Conservation (phyloP, 2,329 filamentous ascomycete genomes). For the Fusarium veterinarium region DNA sequence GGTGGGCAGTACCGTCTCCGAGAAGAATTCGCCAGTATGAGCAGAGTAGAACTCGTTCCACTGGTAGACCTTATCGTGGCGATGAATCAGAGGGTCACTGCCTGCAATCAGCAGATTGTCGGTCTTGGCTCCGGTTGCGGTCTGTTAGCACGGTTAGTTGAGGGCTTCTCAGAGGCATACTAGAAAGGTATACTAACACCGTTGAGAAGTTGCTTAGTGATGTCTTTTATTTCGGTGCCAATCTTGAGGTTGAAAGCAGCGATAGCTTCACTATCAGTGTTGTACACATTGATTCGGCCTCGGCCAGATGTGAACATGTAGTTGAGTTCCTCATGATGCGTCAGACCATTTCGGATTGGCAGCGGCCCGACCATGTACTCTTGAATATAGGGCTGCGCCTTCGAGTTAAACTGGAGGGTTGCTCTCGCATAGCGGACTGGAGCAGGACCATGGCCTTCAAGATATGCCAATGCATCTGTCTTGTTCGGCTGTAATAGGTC, state of each 20-base stretch:
- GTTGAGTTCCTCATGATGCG: conserved; percentile 52
- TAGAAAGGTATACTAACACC: neutral
- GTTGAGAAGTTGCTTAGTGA: conserved; percentile 31
- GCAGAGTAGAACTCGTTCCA: conserved; percentile 61
- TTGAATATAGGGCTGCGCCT: conserved; percentile 45
- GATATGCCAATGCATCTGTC: conserved; percentile 58
- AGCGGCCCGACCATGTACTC: conserved; percentile 59
- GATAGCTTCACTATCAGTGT: conserved; percentile 31
- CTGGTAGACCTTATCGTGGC: conserved; percentile 54
- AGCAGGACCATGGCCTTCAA: conserved; percentile 52
- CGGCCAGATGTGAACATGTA: conserved; percentile 53
- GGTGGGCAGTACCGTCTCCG: conserved; percentile 59
- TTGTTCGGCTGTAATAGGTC: conserved; percentile 62
- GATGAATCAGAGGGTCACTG: conserved; percentile 49
- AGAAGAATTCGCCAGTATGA: conserved; percentile 48
- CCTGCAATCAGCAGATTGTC: conserved; percentile 31
- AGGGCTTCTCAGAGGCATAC: accelerated
- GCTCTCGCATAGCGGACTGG: conserved; percentile 57
- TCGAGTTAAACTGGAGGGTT: conserved; percentile 46
- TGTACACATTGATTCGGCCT: conserved; percentile 38
- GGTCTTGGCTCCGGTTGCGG: conserved; percentile 12
- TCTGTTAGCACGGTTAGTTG: conserved; percentile 1
- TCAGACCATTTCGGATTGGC: conserved; percentile 47
- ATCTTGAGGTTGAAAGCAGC: conserved; percentile 21
- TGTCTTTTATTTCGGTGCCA: conserved; percentile 10